phyloP scores from a whole-genome alignment of 2,329 filamentous ascomycete species.

The Tolypocladium endophyticum region DNA sequence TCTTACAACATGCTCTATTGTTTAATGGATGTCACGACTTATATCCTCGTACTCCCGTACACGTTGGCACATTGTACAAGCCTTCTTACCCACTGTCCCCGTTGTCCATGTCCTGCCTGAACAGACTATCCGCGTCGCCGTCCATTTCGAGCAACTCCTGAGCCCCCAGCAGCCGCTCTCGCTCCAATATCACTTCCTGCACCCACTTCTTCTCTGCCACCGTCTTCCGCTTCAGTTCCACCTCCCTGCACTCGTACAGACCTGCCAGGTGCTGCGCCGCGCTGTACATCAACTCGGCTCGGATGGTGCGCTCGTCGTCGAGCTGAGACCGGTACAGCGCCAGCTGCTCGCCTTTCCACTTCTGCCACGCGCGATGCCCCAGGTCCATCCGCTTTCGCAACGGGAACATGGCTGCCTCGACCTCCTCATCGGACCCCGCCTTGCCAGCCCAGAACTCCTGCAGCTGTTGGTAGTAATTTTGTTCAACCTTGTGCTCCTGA shows the following conservation, averaged over 20 bases:
- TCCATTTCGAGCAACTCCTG: slow-evolving; percentile 33
- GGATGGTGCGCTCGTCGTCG: slow-evolving; percentile 27
- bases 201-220: slow-evolving; percentile 38
- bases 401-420: slow-evolving; percentile 20
- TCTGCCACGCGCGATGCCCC: slow-evolving; percentile 27
- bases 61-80: not conserved
- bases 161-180: slow-evolving; percentile 28
- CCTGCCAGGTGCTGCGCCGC: slow-evolving; percentile 19
- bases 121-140: slow-evolving; percentile 23
- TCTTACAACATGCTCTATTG: not conserved
- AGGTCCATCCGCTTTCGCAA: slow-evolving; percentile 30
- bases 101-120: slow-evolving; percentile 10
- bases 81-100: not conserved
- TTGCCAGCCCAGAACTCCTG: slow-evolving; percentile 26
- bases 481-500: slow-evolving; percentile 32
- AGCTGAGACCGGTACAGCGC: slow-evolving; percentile 22
- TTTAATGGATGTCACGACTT: not conserved
- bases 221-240: slow-evolving; percentile 21
- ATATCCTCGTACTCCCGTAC: not conserved
- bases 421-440: slow-evolving; percentile 17
- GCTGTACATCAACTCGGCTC: slow-evolving; percentile 32
- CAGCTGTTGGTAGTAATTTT: slow-evolving; percentile 30
- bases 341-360: slow-evolving; percentile 29
- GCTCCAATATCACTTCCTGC: slow-evolving; percentile 31
- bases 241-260: slow-evolving; percentile 16